These are phyloP conservation scores for Chlorella sp. DNA, from an alignment of 139 green algal genomes.

Conservation along the genomic window DNA sequence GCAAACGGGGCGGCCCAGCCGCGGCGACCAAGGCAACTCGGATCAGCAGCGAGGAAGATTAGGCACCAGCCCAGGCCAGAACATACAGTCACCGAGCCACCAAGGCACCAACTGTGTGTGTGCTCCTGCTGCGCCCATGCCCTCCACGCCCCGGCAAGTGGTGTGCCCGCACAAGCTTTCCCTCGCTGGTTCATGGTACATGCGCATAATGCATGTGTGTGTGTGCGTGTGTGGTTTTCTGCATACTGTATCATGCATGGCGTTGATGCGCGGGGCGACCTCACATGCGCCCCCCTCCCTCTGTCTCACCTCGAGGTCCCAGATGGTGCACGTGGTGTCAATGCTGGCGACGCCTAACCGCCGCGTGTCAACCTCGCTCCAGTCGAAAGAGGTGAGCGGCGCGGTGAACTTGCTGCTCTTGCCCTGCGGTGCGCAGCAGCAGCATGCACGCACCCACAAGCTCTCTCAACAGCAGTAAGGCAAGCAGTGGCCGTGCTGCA, in stretches of 20 bases:
- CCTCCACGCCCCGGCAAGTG: no score
- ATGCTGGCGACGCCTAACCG: conserved; percentile 87
- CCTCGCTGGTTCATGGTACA: no score
- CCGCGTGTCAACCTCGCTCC: conserved; percentile 86
- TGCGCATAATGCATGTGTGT: no score
- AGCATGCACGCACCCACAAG: not conserved
- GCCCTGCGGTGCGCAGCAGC: conserved; percentile 41
- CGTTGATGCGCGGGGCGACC: not conserved
- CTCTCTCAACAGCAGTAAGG: not conserved
- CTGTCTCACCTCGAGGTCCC: conserved; percentile 94
- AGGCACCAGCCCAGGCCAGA: no score
- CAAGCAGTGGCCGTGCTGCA: not conserved
- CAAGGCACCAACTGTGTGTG: no score
- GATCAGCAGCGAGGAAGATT: no score
- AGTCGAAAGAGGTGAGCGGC: conserved; percentile 97
- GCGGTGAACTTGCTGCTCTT: conserved; percentile 84
- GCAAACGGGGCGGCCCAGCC: no score
- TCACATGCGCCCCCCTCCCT: no score
- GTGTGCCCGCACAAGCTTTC: no score
- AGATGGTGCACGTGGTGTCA: conserved; percentile 97
- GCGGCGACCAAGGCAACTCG: no score
- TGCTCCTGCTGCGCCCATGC: no score
- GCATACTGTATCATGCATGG: not conserved
- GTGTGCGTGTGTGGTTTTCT: not conserved
- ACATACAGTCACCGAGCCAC: no score